Percentiles rank a stretch among this genome's conserved stretches.
Evolutionary conservation across 495 filamentous ascomycete genomes (phyloP).

Genomic region (Penicillium alfredii): DNA sequence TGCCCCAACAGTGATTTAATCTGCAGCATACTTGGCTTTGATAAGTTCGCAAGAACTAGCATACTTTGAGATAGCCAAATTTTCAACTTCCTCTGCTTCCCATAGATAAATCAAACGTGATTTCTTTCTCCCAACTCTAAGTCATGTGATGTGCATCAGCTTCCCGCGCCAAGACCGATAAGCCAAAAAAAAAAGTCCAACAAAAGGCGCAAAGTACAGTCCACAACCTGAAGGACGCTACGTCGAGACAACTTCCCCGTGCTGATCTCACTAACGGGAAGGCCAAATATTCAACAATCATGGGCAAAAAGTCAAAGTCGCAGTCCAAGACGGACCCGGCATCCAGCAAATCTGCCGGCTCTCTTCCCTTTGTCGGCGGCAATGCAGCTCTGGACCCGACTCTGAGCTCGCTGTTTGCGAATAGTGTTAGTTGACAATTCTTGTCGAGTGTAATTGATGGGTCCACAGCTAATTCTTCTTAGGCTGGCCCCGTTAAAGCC

Average conservation of each 20-base stretch:
- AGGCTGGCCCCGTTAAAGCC: conserved; percentile 65
- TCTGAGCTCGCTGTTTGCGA: conserved; percentile 72
- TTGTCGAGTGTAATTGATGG: not conserved
- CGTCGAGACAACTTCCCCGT: too few species aligned
- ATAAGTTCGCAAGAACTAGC: too few species aligned
- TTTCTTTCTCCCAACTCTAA: too few species aligned
- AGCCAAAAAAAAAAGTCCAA: conserved; percentile 24
- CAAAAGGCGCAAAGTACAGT: conserved; percentile 3
- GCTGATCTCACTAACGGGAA: too few species aligned
- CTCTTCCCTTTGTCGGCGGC: conserved; percentile 32
- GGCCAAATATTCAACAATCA: conserved; percentile 12
- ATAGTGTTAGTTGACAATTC: conserved; percentile 58
- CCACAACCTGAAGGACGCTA: too few species aligned
- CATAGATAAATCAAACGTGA: too few species aligned
- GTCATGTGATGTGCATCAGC: conserved; percentile 21
- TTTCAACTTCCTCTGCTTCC: too few species aligned
- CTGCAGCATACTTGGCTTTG: too few species aligned
- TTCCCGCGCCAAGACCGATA: conserved; percentile 28
- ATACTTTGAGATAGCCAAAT: too few species aligned
- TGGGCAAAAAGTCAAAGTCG: conserved; percentile 42
- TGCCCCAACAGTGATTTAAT: too few species aligned
- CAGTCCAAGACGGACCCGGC: conserved; percentile 21
- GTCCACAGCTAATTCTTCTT: conserved; percentile 12
- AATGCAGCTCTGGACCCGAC: conserved; percentile 59
- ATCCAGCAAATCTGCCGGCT: conserved; percentile 11